A percentile compares a stretch with the other conserved stretches of the same genome.
These are phyloP conservation scores for Ceratobasidium papillatum DNA, from an alignment of 1,284 basidiomycete species.

Conservation along the genomic window DNA sequence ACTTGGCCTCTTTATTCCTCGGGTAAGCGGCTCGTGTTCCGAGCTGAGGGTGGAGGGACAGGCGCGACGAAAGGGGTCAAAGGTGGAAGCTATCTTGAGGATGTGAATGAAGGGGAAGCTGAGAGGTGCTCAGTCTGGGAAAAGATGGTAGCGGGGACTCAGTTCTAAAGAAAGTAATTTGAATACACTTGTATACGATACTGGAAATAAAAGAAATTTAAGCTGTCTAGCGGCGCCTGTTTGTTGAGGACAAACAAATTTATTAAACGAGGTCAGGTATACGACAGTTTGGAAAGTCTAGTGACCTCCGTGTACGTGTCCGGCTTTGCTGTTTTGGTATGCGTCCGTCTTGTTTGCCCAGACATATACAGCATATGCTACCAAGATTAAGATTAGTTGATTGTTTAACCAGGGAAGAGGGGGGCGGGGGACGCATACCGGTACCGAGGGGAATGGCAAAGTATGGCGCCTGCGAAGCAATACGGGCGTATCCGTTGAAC, in stretches of 20 bases:
- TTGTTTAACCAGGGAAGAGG: not conserved
- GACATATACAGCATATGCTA: slow-evolving; percentile 84
- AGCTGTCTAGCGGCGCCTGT: not conserved
- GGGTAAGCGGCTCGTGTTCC: slow-evolving; percentile 30
- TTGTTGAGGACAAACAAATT: not conserved
- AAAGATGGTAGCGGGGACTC: not conserved
- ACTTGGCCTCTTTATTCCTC: slow-evolving; percentile 14
- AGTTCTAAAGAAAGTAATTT: not conserved
- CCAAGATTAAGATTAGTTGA: slow-evolving; percentile 5
- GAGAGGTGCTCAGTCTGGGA: slow-evolving; percentile 26
- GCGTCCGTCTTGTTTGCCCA: slow-evolving; percentile 80
- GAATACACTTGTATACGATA: not conserved
- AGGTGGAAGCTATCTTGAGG: slow-evolving; percentile 29
- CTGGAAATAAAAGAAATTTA: not conserved
- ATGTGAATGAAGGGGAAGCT: not conserved
- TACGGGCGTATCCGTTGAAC: slow-evolving; percentile 86
- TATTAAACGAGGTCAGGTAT: not conserved
- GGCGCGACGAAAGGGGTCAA: slow-evolving; percentile 7
- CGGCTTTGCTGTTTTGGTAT: slow-evolving; percentile 82
- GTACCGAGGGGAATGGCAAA: slow-evolving; percentile 79
- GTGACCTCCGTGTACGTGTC: slow-evolving; percentile 55
- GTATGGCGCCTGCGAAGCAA: slow-evolving; percentile 80
- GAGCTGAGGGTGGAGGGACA: slow-evolving; percentile 22
- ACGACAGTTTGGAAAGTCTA: not conserved
- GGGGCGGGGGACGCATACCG: slow-evolving; percentile 68